Conservation (phyloP, 225 moss, liverwort and hornwort genomes). For the Pseudoscleropodium purum region DNA sequence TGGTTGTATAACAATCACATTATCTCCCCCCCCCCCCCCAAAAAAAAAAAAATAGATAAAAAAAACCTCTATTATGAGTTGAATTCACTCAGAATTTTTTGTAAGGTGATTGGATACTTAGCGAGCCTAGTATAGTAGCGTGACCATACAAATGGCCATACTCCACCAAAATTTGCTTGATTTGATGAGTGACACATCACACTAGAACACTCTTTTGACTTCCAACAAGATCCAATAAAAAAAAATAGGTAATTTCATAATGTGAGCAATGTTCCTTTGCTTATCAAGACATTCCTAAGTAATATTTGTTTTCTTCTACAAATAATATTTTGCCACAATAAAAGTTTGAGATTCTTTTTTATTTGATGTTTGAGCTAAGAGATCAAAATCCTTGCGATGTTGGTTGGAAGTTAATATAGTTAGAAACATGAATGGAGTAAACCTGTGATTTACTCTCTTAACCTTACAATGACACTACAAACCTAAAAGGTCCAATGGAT, state of each 20-base stretch:
- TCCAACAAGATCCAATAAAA: background rate
- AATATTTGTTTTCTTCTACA: too few relatives aligned
- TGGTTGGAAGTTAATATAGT: background rate
- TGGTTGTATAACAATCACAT: fast-evolving
- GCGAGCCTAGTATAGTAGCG: fast-evolving
- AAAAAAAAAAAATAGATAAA: too few relatives aligned
- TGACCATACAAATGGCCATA: background rate
- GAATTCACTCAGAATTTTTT: too few relatives aligned
- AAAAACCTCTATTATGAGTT: fast-evolving
- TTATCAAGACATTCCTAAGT: background rate
- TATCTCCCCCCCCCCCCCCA: too few relatives aligned
- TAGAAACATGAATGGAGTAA: fast-evolving
- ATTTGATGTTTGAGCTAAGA: background rate
- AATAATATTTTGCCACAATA: background rate
- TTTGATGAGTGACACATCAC: fast-evolving
- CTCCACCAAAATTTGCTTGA: fast-evolving
- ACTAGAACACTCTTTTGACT: background rate
- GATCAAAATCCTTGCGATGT: background rate
- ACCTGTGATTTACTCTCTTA: background rate
- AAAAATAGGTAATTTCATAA: background rate
- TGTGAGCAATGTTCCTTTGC: fast-evolving
- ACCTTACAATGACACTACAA: fast-evolving
- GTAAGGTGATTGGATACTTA: fast-evolving
- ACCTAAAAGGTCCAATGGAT: background rate
- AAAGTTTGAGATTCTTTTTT: background rate